Evolutionary conservation across 129 eudicot species (phyloP).

Genomic region (Centrapalus pauciflorus): DNA sequence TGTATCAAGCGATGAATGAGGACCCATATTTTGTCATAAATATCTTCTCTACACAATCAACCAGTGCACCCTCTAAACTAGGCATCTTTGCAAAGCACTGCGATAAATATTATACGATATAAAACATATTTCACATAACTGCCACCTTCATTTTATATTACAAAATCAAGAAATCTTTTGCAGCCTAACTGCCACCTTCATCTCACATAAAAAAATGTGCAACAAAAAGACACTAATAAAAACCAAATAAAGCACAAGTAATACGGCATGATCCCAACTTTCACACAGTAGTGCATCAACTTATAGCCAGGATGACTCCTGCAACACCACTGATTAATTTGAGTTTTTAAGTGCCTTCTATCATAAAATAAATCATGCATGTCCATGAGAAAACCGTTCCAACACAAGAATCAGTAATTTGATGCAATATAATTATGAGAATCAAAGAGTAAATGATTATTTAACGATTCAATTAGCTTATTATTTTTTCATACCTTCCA

Average conservation of each 20-base stretch:
- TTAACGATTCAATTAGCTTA: too few species aligned
- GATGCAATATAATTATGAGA: too few species aligned
- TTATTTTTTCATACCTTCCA: constrained; percentile 38
- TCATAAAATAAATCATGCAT: background rate
- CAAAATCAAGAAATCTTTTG: too few species aligned
- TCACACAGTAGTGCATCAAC: constrained; percentile 39
- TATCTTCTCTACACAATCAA: constrained; percentile 48
- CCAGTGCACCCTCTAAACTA: constrained; percentile 44
- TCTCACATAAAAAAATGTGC: too few species aligned
- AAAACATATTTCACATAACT: too few species aligned
- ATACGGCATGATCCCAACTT: constrained; percentile 36
- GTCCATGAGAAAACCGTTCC: background rate
- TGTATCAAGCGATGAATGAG: constrained; percentile 56
- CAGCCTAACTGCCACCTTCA: too few species aligned
- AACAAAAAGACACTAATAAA: too few species aligned
- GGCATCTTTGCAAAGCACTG: constrained; percentile 50
- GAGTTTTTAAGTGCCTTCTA: constrained; percentile 4
- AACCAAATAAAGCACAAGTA: constrained; percentile 28
- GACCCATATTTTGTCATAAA: constrained; percentile 58
- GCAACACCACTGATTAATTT: constrained; percentile 52
- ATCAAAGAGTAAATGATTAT: too few species aligned
- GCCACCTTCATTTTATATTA: too few species aligned
- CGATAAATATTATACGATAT: too few species aligned
- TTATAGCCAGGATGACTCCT: constrained; percentile 41
- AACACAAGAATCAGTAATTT: background rate